Percentiles rank a stretch among this genome's conserved stretches.
These are phyloP conservation scores for Arabidopsis thaliana DNA, from an alignment of 345 rosid species.

Conservation along the genomic window TAIR10.1 NC_003074.8:19252501-19253000, in stretches of 20 bases:
- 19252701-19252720: slow-evolving; percentile 92
- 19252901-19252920: slow-evolving; percentile 88
- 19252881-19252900: slow-evolving; percentile 95
- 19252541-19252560: slow-evolving; percentile 91
- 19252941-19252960: slow-evolving; percentile 55
- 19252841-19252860: slow-evolving; percentile 94
- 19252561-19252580: slow-evolving; percentile 83
- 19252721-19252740: slow-evolving; percentile 57
- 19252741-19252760: neutral
- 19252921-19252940: slow-evolving; percentile 95
- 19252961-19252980: too few species aligned
- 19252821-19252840: slow-evolving; percentile 92
- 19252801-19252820: slow-evolving; percentile 52
- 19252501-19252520: slow-evolving; percentile 86
- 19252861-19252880: slow-evolving; percentile 94
- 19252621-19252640: slow-evolving; percentile 77
- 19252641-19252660: slow-evolving; percentile 87
- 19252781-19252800: neutral
- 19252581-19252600: slow-evolving; percentile 85
- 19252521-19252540: slow-evolving; percentile 78
- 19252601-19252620: slow-evolving; percentile 94
- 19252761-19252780: neutral
- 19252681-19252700: slow-evolving; percentile 92
- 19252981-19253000: too few species aligned
- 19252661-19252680: slow-evolving; percentile 89